Evolutionary conservation across 2,329 filamentous ascomycete genomes (phyloP), one percentile per base, ranked within the genome.

Genomic region (Ceratocystis cacaofunesta): DNA sequence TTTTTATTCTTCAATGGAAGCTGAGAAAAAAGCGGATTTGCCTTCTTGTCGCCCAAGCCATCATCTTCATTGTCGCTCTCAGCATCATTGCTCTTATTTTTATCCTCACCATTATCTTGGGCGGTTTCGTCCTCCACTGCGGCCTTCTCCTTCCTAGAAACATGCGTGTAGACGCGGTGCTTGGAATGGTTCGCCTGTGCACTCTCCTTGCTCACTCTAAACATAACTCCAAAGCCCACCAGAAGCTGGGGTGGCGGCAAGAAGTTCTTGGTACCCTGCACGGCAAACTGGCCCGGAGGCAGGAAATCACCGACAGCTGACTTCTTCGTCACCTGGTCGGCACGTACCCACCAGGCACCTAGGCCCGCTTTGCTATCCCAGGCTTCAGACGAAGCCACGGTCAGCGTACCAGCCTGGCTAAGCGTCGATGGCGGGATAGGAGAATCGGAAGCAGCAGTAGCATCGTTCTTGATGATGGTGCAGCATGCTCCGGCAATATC

Each of bases 351-450:
- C 87, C 90, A 99, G 7, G 92, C 92, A 19, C 89, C 87, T 89
- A 97, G 95, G 17, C 90, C 85, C 7, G 92, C 92, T 74, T 99
- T 99, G 1, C 89, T 92, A 68, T 97, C 94, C 94, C 94, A 99
- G 0, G 92, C 94, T 66, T 80, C 87, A 0, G 91, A 96, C 7
- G 89, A 88, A 68, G 89, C 90, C 4, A 99, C 88, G 0, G 88
- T 86, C 36, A 96, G 77, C 57, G 86, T 87, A 0, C 94, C 94
- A 3, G 94, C 94, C 76, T 99, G 94, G 0, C 90, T 88, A 2
- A 99, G 77, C 0, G 94, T 97, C 1, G 90, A 89, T 0, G 94
- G 94, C 2, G 94, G 90, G 30, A 99, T 92, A 0, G 92, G 91
- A 0, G 89, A 89, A 73, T 95, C 87, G 0, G 88, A 84, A 0